Evolutionary conservation across 805 yeast species (phyloP), one percentile per base, ranked within the genome.

Genomic region (Priceomyces melissophilus): DNA sequence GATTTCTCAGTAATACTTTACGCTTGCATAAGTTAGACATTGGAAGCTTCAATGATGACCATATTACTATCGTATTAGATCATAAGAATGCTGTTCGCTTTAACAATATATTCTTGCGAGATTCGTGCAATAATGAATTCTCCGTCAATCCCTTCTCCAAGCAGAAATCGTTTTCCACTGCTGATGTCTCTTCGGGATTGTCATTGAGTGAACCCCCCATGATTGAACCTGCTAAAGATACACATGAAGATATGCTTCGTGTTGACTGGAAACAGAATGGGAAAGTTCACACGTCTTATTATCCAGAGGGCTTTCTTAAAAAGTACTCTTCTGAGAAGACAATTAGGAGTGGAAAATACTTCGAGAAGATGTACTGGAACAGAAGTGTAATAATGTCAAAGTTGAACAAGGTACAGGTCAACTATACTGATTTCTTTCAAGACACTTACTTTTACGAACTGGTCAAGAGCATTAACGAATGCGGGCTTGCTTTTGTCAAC

Each of bases 121-220:
- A 85, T 52, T 71, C 87, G 0, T 81, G 87, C 35, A 53, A 58
- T 3, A 61, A 76, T 10, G 47, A 62, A 1, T 44, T 50, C 9
- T 77, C 85, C 0, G 67, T 82, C 4, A 86, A 85, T 47, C 62
- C 67, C 3, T 53, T 59, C 17, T 73, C 86, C 0, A 72, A 73
- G 13, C 90, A 84, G 53, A 84, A 82, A 54, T 53, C 72, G 23
- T 81, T 82, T 58, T 74, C 84, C n/a, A 81, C 89, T 0, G 81
- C 78, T 1, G 55, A 68, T 38, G 59, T 76, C 40, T 52, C 65
- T 42, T 44, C 50, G 10, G 51, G 58, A n/a, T 60, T 73, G 26
- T 48, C 50, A 4, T 71, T 83, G 0, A 44, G 47, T 3, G 53
- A 46, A 0, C 54, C 69, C 1, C 72, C 75, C 1, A 50, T 62